Conservation (phyloP, 1,284 basidiomycete genomes). For the Clitocybe nebularis region DNA sequence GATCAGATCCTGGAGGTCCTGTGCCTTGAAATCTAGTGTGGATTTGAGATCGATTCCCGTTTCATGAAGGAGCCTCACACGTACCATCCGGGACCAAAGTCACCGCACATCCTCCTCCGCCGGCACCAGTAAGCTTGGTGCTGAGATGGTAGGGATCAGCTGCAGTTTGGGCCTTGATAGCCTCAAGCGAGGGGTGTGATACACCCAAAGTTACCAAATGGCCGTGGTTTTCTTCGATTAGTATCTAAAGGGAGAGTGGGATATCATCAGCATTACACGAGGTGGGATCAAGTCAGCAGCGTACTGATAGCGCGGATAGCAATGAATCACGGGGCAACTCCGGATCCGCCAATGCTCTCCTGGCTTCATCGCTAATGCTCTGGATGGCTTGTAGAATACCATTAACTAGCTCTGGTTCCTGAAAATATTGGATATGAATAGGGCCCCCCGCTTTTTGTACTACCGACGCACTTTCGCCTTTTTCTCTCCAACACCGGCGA, state of each 20-base stretch:
- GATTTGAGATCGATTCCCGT: conserved; percentile 11
- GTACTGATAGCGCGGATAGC: conserved; percentile 56
- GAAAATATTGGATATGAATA: conserved; percentile 13
- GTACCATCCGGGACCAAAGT: conserved; percentile 89
- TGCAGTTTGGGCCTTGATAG: conserved; percentile 70
- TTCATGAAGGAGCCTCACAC: conserved; percentile 21
- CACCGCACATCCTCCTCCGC: conserved; percentile 97
- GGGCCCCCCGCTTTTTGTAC: conserved; percentile 7
- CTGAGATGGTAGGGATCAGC: conserved; percentile 66
- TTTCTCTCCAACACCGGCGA: conserved; percentile 80
- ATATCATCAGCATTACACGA: conserved; percentile 13
- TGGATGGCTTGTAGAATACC: conserved; percentile 77
- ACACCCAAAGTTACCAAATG: conserved; percentile 90
- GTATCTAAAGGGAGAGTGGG: conserved; percentile 37
- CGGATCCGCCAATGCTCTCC: conserved; percentile 69
- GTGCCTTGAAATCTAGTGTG: conserved; percentile 58
- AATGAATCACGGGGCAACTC: conserved; percentile 63
- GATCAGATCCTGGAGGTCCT: conserved; percentile 55
- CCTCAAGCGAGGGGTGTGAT: conserved; percentile 86
- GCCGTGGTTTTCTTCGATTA: conserved; percentile 88
- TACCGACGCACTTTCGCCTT: conserved; percentile 45
- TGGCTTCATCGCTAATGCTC: conserved; percentile 77
- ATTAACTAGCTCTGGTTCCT: conserved; percentile 79
- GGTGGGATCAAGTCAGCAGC: conserved; percentile 22
- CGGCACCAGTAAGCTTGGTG: conserved; percentile 98